Conservation (phyloP, 2,329 filamentous ascomycete genomes). For the Curvularia verruculosa region DNA sequence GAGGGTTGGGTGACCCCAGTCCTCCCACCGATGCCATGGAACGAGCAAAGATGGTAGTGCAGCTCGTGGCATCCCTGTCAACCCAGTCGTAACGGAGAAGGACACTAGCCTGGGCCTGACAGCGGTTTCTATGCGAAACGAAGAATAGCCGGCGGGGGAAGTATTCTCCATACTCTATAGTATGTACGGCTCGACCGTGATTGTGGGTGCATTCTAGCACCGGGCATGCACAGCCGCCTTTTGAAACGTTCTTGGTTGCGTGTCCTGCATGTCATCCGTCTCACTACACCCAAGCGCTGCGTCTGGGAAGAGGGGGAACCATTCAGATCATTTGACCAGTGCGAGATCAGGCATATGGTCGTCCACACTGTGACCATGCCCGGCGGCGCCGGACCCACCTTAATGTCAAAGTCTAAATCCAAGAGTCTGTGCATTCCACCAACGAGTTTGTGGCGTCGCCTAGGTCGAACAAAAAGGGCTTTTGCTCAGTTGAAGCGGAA, state of each 20-base stretch:
- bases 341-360: constrained; percentile 9
- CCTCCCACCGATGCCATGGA: constrained; percentile 13
- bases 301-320: constrained; percentile 7
- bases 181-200: not conserved
- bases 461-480: not conserved
- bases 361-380: constrained; percentile 3
- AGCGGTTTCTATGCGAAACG: constrained; percentile 9
- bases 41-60: constrained; percentile 8
- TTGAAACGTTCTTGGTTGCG: not conserved
- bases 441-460: constrained; percentile 11
- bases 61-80: constrained; percentile 9
- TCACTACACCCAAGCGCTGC: constrained; percentile 1
- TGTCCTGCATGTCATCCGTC: constrained; percentile 8
- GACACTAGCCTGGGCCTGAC: constrained; percentile 3
- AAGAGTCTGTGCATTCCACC: constrained; percentile 8
- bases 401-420: not conserved
- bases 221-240: not conserved
- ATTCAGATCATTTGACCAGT: constrained; percentile 17
- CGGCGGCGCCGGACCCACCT: constrained; percentile 6
- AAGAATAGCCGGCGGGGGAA: not conserved
- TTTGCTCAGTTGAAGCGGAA: not conserved
- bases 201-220: not conserved
- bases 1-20: constrained; percentile 10
- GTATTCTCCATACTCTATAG: not conserved
- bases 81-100: constrained; percentile 7